A percentile compares a stretch with the other conserved stretches of the same genome.
Evolutionary conservation across 2,329 filamentous ascomycete genomes (phyloP).

Genomic region (Esteya vermicola): DNA sequence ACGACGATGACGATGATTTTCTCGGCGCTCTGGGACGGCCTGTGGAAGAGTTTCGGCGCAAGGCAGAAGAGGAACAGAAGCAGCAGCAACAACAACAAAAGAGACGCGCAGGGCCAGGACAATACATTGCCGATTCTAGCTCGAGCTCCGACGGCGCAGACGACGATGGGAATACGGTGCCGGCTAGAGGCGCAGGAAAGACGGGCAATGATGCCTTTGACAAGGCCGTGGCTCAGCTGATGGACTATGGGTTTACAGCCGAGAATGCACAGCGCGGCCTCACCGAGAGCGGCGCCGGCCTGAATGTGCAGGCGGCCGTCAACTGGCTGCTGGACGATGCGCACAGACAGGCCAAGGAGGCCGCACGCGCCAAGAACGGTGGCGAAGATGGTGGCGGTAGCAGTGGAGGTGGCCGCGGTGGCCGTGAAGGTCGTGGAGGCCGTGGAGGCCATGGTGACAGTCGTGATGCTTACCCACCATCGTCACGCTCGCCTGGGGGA

Average conservation of each 20-base stretch:
- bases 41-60: conserved; percentile 46
- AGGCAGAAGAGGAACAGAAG: conserved; percentile 19
- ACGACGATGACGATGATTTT: conserved; percentile 48
- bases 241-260: conserved; percentile 86
- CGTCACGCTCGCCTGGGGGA: too few species aligned
- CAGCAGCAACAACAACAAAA: conserved; percentile 3
- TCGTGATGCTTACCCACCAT: too few species aligned
- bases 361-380: conserved; percentile 31
- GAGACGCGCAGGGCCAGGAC: conserved; percentile 32
- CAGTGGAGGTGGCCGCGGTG: not conserved
- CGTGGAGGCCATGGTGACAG: too few species aligned
- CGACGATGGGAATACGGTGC: too few species aligned
- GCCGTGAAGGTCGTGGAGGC: conserved; percentile 11
- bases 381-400: conserved; percentile 3
- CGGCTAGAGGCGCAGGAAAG: conserved; percentile 11
- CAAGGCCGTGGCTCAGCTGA: conserved; percentile 69
- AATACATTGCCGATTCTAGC: conserved; percentile 37
- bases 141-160: conserved; percentile 25
- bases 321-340: conserved; percentile 85
- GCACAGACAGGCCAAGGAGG: conserved; percentile 67
- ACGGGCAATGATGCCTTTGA: conserved; percentile 51
- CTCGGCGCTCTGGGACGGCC: conserved; percentile 50
- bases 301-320: conserved; percentile 75
- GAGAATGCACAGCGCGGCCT: conserved; percentile 74
- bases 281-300: conserved; percentile 62